These are phyloP conservation scores for Syncephalis fuscata DNA, from an alignment of 371 early-diverging fungal species.

Conservation along the genomic window DNA sequence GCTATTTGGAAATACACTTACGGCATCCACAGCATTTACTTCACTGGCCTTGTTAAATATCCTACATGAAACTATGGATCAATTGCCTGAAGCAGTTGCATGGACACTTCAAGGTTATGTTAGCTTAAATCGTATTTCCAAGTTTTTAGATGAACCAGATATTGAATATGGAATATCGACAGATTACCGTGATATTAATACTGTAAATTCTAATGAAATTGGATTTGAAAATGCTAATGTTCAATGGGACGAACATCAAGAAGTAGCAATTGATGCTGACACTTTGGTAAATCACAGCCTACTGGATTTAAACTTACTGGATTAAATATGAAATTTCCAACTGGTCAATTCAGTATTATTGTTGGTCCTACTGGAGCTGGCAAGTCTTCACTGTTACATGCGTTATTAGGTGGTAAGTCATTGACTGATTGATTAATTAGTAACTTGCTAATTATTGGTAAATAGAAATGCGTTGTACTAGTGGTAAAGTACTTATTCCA, in stretches of 20 bases:
- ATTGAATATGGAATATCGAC: conserved; percentile 6
- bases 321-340: conserved; percentile 30
- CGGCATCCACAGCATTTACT: conserved; percentile 42
- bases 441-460: too few species aligned
- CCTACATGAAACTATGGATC: conserved; percentile 31
- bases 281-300: too few species aligned
- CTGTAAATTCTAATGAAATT: conserved; percentile 12
- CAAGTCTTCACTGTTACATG: conserved; percentile 44
- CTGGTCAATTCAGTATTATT: conserved; percentile 35
- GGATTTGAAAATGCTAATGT: conserved; percentile 27
- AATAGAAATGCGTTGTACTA: not conserved
- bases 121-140: conserved; percentile 29
- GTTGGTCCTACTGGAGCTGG: conserved; percentile 43
- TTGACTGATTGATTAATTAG: conserved; percentile 7
- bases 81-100: conserved; percentile 31
- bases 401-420: conserved; percentile 45
- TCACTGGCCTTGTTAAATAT: conserved; percentile 34
- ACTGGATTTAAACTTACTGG: conserved; percentile 25
- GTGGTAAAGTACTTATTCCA: conserved; percentile 24
- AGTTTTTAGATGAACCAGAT: conserved; percentile 34
- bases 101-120: conserved; percentile 27
- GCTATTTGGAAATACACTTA: conserved; percentile 29
- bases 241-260: conserved; percentile 15
- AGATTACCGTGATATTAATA: too few species aligned
- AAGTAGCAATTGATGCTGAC: conserved; percentile 10